phyloP scores from a whole-genome alignment of 495 filamentous ascomycete species.

The Podospora pseudocomata region DNA sequence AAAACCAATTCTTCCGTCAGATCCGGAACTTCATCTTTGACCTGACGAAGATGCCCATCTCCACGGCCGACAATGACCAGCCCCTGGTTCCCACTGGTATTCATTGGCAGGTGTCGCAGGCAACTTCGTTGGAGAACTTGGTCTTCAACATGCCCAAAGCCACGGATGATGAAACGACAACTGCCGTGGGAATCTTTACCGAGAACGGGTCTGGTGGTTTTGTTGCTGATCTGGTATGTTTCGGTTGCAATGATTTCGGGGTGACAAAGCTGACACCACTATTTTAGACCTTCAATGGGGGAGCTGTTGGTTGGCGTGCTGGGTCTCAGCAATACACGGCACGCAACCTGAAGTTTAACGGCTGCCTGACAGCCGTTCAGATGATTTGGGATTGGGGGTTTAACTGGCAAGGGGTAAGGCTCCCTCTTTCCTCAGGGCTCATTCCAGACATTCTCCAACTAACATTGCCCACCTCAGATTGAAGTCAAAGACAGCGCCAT shows the following conservation, averaged over 20 bases:
- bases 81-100: constrained; percentile 50
- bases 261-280: too few species aligned
- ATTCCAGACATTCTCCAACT: too few species aligned
- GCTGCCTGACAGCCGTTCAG: constrained; percentile 75
- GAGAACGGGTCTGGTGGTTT: constrained; percentile 88
- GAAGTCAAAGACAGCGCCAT: constrained; percentile 69
- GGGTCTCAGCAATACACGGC: constrained; percentile 92
- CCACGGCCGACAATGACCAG: constrained; percentile 22
- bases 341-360: constrained; percentile 79
- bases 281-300: constrained; percentile 57
- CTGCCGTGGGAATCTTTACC: constrained; percentile 72
- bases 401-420: constrained; percentile 56
- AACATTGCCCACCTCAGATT: constrained; percentile 38
- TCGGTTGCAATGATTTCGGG: too few species aligned
- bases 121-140: constrained; percentile 83
- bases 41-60: constrained; percentile 48
- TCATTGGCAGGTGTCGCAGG: constrained; percentile 95
- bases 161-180: neutral
- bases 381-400: constrained; percentile 93
- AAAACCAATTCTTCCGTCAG: constrained; percentile 76
- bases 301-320: constrained; percentile 71
- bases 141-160: constrained; percentile 41
- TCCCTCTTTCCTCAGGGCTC: too few species aligned
- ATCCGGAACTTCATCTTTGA: constrained; percentile 91
- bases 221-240: constrained; percentile 55